These are phyloP conservation scores for Singerocomus inundabilis DNA, from an alignment of 1,284 basidiomycete genomes.

Conservation along the genomic window DNA sequence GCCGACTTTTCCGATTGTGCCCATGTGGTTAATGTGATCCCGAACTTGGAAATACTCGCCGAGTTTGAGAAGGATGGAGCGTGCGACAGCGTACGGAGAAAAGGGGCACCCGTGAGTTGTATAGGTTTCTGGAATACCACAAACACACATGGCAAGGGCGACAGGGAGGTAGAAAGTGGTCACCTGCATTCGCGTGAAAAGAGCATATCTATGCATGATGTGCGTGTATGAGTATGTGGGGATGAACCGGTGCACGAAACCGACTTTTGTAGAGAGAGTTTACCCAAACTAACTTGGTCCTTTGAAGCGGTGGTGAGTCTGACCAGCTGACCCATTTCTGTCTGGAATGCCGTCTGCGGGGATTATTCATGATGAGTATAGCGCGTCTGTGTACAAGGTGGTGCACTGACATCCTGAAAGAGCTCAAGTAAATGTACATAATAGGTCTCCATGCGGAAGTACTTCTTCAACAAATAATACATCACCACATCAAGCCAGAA, in stretches of 20 bases:
- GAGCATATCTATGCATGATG: slow-evolving; percentile 60
- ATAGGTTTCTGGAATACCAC: slow-evolving; percentile 61
- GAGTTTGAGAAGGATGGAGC: slow-evolving; percentile 85
- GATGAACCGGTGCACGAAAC: slow-evolving; percentile 17
- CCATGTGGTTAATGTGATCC: too few relatives aligned
- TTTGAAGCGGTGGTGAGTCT: slow-evolving; percentile 94
- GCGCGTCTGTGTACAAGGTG: too few relatives aligned
- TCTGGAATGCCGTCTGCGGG: slow-evolving; percentile 79
- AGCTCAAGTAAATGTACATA: slow-evolving; percentile 90
- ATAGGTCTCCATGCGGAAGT: slow-evolving; percentile 81
- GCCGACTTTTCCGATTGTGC: slow-evolving; percentile 61
- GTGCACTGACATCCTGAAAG: slow-evolving; percentile 72
- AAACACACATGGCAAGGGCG: slow-evolving; percentile 85
- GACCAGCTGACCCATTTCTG: slow-evolving; percentile 92
- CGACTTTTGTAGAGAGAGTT: slow-evolving; percentile 81
- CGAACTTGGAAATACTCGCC: slow-evolving; percentile 99
- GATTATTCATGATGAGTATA: background rate
- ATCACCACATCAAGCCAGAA: slow-evolving; percentile 95
- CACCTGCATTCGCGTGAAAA: slow-evolving; percentile 95
- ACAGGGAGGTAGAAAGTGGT: slow-evolving; percentile 98
- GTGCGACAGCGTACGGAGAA: slow-evolving; percentile 74
- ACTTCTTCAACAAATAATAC: slow-evolving; percentile 83
- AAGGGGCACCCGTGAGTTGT: slow-evolving; percentile 34
- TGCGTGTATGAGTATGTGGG: background rate
- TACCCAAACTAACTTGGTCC: slow-evolving; percentile 80